Conservation (phyloP, 176 grass and related monocot species). For the Oryza meridionalis region DNA sequence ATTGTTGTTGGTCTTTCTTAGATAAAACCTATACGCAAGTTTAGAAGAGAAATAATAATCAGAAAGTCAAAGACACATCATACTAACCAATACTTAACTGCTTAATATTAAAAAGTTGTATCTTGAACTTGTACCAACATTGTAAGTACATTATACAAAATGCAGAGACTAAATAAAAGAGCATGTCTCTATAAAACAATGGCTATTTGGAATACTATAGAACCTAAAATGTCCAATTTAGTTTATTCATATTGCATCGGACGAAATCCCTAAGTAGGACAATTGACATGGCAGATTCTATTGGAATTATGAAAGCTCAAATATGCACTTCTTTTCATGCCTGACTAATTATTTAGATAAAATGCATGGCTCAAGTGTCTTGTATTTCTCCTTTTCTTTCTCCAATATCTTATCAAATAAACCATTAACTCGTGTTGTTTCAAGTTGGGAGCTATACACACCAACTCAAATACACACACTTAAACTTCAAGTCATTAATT, state of each 20-base stretch:
- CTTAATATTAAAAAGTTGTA: neutral
- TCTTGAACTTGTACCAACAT: neutral
- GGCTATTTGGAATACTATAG: neutral
- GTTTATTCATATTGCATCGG: neutral
- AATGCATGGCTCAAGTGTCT: neutral
- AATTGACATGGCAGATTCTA: neutral
- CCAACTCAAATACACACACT: neutral
- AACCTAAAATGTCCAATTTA: neutral
- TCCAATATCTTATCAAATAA: neutral
- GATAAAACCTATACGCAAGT: constrained; percentile 60
- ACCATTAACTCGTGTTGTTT: neutral
- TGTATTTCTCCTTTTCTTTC: neutral
- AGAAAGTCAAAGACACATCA: neutral
- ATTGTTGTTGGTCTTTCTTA: constrained; percentile 78
- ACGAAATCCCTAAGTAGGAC: neutral
- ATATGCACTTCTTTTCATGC: neutral
- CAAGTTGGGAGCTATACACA: neutral
- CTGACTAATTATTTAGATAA: neutral
- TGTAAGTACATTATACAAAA: neutral
- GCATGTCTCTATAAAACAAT: neutral
- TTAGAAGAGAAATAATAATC: neutral
- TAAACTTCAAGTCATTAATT: neutral
- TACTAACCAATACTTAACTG: neutral
- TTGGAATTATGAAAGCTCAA: neutral
- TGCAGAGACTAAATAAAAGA: constrained; percentile 5